phyloP scores from a whole-genome alignment of 331 rosid genomes.

The Pyracantha coccinea region DNA sequence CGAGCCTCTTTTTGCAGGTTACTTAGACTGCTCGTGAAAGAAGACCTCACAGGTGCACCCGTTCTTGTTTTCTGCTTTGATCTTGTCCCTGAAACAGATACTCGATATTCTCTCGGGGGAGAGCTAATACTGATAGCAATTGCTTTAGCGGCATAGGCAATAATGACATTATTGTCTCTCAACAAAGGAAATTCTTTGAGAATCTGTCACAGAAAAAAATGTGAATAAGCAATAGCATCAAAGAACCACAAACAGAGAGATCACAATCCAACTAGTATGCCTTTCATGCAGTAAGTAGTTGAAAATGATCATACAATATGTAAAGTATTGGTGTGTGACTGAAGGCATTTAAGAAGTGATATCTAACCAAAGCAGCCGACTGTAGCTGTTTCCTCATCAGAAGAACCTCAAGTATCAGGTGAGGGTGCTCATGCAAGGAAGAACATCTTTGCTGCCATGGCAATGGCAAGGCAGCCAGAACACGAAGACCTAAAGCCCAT shows the following conservation, averaged over 20 bases:
- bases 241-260: not conserved
- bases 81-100: conserved; percentile 71
- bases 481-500: conserved; percentile 99
- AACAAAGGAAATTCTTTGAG: conserved; percentile 82
- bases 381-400: conserved; percentile 96
- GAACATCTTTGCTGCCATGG: conserved; percentile 99
- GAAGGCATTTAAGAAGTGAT: conserved; percentile 10
- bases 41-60: conserved; percentile 56
- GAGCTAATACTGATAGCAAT: conserved; percentile 71
- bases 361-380: conserved; percentile 77
- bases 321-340: conserved; percentile 1
- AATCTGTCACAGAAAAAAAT: conserved; percentile 37
- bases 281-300: not conserved
- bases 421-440: conserved; percentile 94
- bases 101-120: conserved; percentile 86
- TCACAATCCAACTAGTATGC: conserved; percentile 2
- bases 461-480: conserved; percentile 81
- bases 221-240: conserved; percentile 7
- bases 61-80: conserved; percentile 68
- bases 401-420: conserved; percentile 83
- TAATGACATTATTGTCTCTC: conserved; percentile 68
- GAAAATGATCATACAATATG: not conserved
- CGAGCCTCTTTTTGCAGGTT: conserved; percentile 97
- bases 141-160: conserved; percentile 78
- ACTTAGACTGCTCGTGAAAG: conserved; percentile 80